Evolutionary conservation across 352 stramenopile genomes (phyloP), one percentile per base, ranked within the genome.

Genomic region (Globisporangium orthogonon): DNA sequence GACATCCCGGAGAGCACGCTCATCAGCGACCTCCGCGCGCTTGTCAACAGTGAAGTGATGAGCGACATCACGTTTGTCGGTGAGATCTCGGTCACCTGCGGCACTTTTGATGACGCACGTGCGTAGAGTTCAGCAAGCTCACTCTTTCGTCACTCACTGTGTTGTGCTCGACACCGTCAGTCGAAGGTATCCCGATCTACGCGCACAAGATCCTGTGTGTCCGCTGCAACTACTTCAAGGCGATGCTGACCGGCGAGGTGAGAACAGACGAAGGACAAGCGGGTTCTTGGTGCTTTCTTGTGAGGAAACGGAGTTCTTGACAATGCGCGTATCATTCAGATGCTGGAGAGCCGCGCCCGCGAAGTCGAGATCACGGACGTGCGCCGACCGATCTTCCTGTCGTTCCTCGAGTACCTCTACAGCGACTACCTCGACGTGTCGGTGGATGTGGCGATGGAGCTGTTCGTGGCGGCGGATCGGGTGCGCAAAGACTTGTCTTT

Each of bases 331-430:
- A 50, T 57, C 33, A 45, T 10, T 73, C 83, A 94, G 56, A 98
- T 98, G 92, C 81, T 92, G 17, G 84, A 96, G 56, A 95, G 81
- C 45, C 83, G 84, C 51, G 87, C 89, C 33, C 73, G 78, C 13
- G 87, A 97, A 48, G 92, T 98, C 29, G 71, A 91, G 9, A 97
- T 98, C 61, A 93, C 89, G 14, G 93, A 97, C 47, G 92, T 98
- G 13, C 86, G 87, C 39, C 79, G 85, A 28, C 73, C 76, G 11
- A 96, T 98, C 50, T 98, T 98, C 65, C 73, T 98, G 35, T 78
- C 94, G 4, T 87, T 98, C 58, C 72, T 98, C 56, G 90, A 98
- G 60, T 98, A 98, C 67, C 69, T 98, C 41, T 98, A 98, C 70
- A 98, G 92, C 41, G 95, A 98, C 62, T 91, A 96, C 63, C 80